Conservation (phyloP, 2,329 filamentous ascomycete genomes). For the Capronia americana region DNA sequence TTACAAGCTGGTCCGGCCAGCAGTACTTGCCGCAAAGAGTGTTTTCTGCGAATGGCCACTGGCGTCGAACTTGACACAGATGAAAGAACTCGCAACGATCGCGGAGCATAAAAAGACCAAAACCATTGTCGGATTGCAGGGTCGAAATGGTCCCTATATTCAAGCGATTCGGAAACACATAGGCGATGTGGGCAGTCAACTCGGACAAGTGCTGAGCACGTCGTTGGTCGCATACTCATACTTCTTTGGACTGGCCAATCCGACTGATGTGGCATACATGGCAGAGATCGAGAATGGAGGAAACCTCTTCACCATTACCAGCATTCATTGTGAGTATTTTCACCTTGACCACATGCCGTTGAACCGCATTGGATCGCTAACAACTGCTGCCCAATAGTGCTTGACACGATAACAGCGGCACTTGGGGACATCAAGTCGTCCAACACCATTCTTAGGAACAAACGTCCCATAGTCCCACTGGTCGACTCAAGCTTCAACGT, state of each 20-base stretch:
- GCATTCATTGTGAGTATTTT: conserved; percentile 13
- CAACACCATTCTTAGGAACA: conserved; percentile 7
- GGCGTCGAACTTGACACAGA: conserved; percentile 51
- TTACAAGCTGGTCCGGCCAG: conserved; percentile 52
- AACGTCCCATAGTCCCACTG: conserved; percentile 4
- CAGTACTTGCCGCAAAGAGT: conserved; percentile 58
- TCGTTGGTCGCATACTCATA: conserved; percentile 42
- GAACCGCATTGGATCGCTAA: neutral
- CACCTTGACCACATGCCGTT: neutral
- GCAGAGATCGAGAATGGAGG: conserved; percentile 13
- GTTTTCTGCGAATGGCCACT: conserved; percentile 66
- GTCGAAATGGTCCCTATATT: conserved; percentile 45
- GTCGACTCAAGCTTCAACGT: conserved; percentile 5
- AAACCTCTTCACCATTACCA: conserved; percentile 15
- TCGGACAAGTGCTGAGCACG: conserved; percentile 61
- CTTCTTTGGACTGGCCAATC: conserved; percentile 6
- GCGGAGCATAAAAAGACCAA: conserved; percentile 44
- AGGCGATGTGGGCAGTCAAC: conserved; percentile 44
- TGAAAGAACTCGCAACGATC: conserved; percentile 49
- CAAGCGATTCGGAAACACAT: conserved; percentile 55
- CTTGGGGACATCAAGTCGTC: conserved; percentile 11
- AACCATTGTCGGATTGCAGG: conserved; percentile 60
- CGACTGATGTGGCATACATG: conserved; percentile 12
- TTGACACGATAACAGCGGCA: conserved; percentile 15
- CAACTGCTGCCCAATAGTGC: neutral